Evolutionary conservation across 2,329 filamentous ascomycete genomes (phyloP).

Genomic region (Cercospora zeina): DNA sequence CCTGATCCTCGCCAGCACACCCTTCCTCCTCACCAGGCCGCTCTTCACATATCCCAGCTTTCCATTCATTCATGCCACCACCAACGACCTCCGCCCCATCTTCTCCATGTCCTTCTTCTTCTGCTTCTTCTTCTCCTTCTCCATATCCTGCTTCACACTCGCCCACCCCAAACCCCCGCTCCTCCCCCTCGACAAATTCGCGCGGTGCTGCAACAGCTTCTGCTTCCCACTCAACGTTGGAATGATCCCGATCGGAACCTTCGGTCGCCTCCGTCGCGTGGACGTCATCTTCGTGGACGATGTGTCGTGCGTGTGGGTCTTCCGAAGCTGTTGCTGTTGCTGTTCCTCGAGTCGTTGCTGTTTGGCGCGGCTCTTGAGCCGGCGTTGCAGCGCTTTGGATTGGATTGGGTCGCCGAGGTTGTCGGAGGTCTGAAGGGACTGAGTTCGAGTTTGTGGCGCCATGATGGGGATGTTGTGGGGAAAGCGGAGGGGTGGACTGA

Average conservation of each 20-base stretch:
- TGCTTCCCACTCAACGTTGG: not conserved
- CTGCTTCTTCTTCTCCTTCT: not conserved
- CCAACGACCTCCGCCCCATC: no score
- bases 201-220: constrained; percentile 9
- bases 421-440: not conserved
- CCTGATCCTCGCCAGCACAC: not conserved
- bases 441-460: not conserved
- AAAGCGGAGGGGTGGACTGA: not conserved
- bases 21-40: not conserved
- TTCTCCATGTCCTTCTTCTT: not conserved
- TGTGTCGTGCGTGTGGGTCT: not conserved
- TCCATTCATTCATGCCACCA: no score
- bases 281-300: not conserved
- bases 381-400: not conserved
- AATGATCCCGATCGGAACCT: not conserved
- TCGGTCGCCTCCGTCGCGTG: not conserved
- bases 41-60: no score
- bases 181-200: not conserved
- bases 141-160: not conserved
- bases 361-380: not conserved
- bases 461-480: not conserved
- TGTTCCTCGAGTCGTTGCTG: not conserved
- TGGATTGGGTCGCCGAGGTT: not conserved
- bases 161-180: not conserved
- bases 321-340: not conserved